These are phyloP conservation scores for Lentithecium fluviatile DNA, from an alignment of 495 filamentous ascomycete species.

Conservation along the genomic window DNA sequence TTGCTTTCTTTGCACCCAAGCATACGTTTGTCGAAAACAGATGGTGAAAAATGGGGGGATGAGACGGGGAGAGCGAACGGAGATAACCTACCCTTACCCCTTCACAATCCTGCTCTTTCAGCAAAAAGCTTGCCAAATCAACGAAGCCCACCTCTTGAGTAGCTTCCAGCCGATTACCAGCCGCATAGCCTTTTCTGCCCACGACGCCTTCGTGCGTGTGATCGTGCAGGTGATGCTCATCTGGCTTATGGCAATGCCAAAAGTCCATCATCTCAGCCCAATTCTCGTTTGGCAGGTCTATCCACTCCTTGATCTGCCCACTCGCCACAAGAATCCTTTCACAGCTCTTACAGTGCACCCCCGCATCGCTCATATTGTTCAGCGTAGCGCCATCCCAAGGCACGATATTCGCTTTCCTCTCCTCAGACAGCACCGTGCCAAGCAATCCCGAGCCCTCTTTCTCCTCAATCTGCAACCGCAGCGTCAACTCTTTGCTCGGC, in stretches of 20 bases:
- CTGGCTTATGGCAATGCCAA: constrained; percentile 95
- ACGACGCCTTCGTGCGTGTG: constrained; percentile 45
- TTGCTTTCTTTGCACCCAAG: constrained; percentile 88
- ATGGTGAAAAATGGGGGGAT: not conserved
- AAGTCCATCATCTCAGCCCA: constrained; percentile 99
- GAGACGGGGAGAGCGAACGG: not conserved
- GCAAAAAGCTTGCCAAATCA: constrained; percentile 71
- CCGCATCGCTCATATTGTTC: constrained; percentile 18
- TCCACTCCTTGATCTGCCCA: constrained; percentile 64
- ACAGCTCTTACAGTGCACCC: constrained; percentile 67
- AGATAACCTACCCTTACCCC: constrained; percentile 59
- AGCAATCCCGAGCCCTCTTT: constrained; percentile 37
- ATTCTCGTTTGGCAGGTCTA: constrained; percentile 90
- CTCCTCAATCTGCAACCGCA: constrained; percentile 66
- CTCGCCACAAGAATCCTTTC: constrained; percentile 45
- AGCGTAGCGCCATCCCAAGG: constrained; percentile 77
- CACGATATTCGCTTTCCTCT: constrained; percentile 45
- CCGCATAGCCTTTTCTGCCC: constrained; percentile 69
- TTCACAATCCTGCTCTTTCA: constrained; percentile 62
- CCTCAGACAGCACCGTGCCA: constrained; percentile 32
- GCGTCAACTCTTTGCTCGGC: constrained; percentile 54
- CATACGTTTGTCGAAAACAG: not conserved
- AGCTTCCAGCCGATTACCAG: constrained; percentile 65
- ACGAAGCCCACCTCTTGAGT: constrained; percentile 68
- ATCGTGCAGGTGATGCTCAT: constrained; percentile 43